Evolutionary conservation across 257 asterid species (phyloP), one percentile per base, ranked within the genome.

Genomic region (Jacaranda mimosifolia): DNA sequence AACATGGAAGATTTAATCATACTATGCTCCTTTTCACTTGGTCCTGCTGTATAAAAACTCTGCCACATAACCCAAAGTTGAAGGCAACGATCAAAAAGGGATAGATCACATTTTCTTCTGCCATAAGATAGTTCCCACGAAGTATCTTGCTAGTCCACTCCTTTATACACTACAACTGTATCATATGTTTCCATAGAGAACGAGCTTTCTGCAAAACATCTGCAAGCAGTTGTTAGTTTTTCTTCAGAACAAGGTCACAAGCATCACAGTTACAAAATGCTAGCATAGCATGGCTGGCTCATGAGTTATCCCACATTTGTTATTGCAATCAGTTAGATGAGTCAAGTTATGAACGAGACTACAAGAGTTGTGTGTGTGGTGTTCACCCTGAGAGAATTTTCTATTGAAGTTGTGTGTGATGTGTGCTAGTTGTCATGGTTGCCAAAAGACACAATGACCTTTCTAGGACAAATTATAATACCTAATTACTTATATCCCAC

Each of bases 201-300:
- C 5, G 85, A 76, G 86, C 89, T 83, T 79, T 89, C 87, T 0
- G 91, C 86, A 59, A 82, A 89, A 67, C 94, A 87, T 78, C 94
- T 89, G 88, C 45, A 67, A 17, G 36, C 48, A 67, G 21, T 36
- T 35, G 18, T 38, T 7, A 38, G 19, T 32, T 43, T 38, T 39
- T 46, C 35, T 66, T 55, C 38, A 53, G 67, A 58, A 35, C 36
- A 12, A 15, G 62, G 10, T 11, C 59, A 39, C 9, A 51, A 59
- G 62, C 38, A 60, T 18, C 53, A 45, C 11, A 53, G 53, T 51
- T 4, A 39, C 74, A 62, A 45, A 35, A 49, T 26, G 26, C 40
- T 18, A 26, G 21, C 46, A 40, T 35, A 36, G 68, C 36, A 63
- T 5, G 11, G n/a, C n/a, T n/a, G n/a, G 6, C 1, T 13, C 18